Percentiles rank a stretch among this genome's conserved stretches.
Evolutionary conservation across 2,329 filamentous ascomycete genomes (phyloP).

Genomic region (Ramichloridium luteum): DNA sequence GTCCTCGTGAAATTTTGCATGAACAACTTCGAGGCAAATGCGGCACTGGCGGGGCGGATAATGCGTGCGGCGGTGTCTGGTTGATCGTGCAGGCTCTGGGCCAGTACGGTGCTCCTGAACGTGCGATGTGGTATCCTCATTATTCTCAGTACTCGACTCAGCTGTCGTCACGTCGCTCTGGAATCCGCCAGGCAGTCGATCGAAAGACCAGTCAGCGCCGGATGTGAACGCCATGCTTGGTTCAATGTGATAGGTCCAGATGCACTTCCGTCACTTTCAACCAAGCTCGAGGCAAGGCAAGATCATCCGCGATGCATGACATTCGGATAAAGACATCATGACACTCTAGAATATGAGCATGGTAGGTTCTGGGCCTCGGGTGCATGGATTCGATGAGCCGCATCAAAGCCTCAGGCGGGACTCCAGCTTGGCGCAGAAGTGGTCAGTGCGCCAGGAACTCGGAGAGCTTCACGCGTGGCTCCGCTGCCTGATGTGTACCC

Average conservation of each 20-base stretch:
- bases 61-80: slow-evolving; percentile 34
- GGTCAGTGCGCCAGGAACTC: too few relatives aligned
- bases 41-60: slow-evolving; percentile 70
- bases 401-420: too few relatives aligned
- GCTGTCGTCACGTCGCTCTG: neutral
- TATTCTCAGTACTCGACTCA: neutral
- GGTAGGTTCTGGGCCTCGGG: too few relatives aligned
- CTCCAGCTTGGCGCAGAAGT: slow-evolving; percentile 1
- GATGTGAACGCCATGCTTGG: neutral
- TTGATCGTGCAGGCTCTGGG: slow-evolving; percentile 13
- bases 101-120: slow-evolving; percentile 7
- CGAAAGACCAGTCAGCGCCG: neutral
- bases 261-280: too few relatives aligned
- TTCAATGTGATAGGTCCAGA: too few relatives aligned
- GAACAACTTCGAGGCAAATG: slow-evolving; percentile 70
- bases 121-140: neutral
- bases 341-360: too few relatives aligned
- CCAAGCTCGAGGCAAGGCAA: too few relatives aligned
- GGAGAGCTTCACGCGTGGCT: slow-evolving; percentile 1
- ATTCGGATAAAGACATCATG: too few relatives aligned
- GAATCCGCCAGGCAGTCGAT: neutral
- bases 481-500: neutral
- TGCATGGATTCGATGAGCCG: too few relatives aligned
- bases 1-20: slow-evolving; percentile 42
- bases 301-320: too few relatives aligned